Conservation (phyloP, 495 filamentous ascomycete genomes). For the Trichoderma erinaceum region DNA sequence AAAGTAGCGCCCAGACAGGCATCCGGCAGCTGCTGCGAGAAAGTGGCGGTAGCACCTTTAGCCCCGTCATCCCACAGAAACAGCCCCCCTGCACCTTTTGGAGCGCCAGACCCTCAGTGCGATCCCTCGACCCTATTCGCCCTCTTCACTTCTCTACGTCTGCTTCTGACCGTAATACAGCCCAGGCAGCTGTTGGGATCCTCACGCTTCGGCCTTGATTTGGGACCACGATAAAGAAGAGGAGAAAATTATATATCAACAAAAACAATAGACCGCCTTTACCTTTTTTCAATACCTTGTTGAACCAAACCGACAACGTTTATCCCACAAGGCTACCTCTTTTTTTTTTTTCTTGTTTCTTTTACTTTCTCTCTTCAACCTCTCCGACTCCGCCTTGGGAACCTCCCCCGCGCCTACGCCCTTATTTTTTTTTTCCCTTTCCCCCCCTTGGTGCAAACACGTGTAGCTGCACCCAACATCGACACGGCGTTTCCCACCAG, state of each 20-base stretch:
- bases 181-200: constrained; percentile 13
- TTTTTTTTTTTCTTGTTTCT: constrained; percentile 6
- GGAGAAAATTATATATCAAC: background rate
- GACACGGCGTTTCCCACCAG: constrained; percentile 15
- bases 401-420: constrained; percentile 14
- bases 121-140: constrained; percentile 11
- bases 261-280: constrained; percentile 11
- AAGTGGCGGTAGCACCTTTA: constrained; percentile 9
- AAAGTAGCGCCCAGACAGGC: constrained; percentile 1
- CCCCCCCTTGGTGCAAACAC: constrained; percentile 5
- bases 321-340: background rate
- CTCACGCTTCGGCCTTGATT: background rate
- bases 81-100: background rate
- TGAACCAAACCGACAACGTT: constrained; percentile 4
- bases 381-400: constrained; percentile 7
- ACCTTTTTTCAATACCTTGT: background rate
- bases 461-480: background rate
- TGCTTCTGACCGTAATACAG: constrained; percentile 14
- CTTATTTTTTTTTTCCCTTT: background rate
- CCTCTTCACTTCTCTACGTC: background rate
- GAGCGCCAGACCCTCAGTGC: constrained; percentile 6
- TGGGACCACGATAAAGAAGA: background rate
- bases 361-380: background rate
- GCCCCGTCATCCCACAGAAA: constrained; percentile 11
- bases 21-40: background rate